A percentile compares a stretch with the other conserved stretches of the same genome.
phyloP scores from a whole-genome alignment of 176 grass and related monocot species.

The Neostapfia colusana region DNA sequence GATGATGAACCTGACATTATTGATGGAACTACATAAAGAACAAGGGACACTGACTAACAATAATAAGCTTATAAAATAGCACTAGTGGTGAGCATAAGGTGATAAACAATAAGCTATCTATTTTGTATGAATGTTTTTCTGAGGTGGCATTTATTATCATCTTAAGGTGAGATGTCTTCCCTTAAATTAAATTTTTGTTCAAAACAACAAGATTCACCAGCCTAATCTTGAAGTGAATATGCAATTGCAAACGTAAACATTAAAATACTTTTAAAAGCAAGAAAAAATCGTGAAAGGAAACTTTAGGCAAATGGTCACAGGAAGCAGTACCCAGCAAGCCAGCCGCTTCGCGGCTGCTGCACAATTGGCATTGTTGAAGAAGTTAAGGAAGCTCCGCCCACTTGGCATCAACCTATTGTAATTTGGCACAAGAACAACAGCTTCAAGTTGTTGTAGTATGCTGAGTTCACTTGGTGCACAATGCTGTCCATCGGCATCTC shows the following conservation, averaged over 20 bases:
- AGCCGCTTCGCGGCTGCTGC: slow-evolving; percentile 89
- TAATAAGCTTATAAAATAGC: slow-evolving; percentile 8
- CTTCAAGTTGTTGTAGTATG: slow-evolving; percentile 92
- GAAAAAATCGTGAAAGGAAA: neutral
- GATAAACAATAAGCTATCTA: neutral
- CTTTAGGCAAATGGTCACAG: neutral
- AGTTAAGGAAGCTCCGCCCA: slow-evolving; percentile 73
- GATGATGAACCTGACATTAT: neutral
- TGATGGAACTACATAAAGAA: neutral
- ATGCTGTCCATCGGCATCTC: slow-evolving; percentile 81
- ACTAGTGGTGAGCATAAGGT: neutral
- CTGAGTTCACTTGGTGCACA: slow-evolving; percentile 94
- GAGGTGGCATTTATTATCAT: neutral
- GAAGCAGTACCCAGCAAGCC: slow-evolving; percentile 89
- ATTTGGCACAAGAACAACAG: slow-evolving; percentile 90
- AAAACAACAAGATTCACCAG: neutral
- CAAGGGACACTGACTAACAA: neutral
- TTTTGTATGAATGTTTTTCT: neutral
- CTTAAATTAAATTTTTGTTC: slow-evolving; percentile 17
- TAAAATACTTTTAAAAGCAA: neutral
- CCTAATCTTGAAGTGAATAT: neutral
- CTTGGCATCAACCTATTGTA: slow-evolving; percentile 98
- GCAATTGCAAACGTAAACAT: neutral
- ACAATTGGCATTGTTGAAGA: slow-evolving; percentile 92
- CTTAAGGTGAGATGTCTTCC: neutral